phyloP scores from a whole-genome alignment of 768 basidiomycete genomes.

The Leucocoprinus birnbaumii region DNA sequence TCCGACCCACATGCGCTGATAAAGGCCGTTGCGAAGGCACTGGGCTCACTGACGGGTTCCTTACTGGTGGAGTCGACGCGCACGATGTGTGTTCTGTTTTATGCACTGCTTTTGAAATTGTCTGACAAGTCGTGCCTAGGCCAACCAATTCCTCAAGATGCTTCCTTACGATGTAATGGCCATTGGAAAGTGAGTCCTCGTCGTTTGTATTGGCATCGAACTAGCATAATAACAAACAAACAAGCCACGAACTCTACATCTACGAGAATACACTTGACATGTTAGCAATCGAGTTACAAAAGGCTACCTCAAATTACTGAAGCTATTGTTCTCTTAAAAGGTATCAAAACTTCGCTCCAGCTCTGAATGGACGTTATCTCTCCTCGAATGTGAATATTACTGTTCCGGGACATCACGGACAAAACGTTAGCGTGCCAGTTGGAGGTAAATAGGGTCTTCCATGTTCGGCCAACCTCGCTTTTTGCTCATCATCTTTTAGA shows the following conservation, averaged over 20 bases:
- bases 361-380: slow-evolving; percentile 70
- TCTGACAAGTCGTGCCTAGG: slow-evolving; percentile 29
- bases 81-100: slow-evolving; percentile 49
- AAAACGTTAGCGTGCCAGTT: slow-evolving; percentile 32
- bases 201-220: not conserved
- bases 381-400: slow-evolving; percentile 89
- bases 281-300: slow-evolving; percentile 26
- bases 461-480: not conserved
- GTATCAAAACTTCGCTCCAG: slow-evolving; percentile 63
- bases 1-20: not conserved
- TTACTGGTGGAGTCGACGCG: slow-evolving; percentile 65
- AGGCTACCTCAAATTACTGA: slow-evolving; percentile 5
- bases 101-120: not conserved
- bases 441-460: slow-evolving; percentile 29
- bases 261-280: slow-evolving; percentile 68
- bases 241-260: slow-evolving; percentile 79
- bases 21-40: slow-evolving; percentile 48
- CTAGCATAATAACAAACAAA: not conserved
- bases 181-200: slow-evolving; percentile 70
- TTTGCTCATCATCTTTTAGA: slow-evolving; percentile 23
- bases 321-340: slow-evolving; percentile 23
- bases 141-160: slow-evolving; percentile 71
- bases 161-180: slow-evolving; percentile 81
- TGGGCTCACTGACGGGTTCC: slow-evolving; percentile 75
- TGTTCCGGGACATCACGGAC: slow-evolving; percentile 38